Base-by-base conservation (phyloP, 176 grass and related monocot genomes). In the Ensete glaucum region DNA sequence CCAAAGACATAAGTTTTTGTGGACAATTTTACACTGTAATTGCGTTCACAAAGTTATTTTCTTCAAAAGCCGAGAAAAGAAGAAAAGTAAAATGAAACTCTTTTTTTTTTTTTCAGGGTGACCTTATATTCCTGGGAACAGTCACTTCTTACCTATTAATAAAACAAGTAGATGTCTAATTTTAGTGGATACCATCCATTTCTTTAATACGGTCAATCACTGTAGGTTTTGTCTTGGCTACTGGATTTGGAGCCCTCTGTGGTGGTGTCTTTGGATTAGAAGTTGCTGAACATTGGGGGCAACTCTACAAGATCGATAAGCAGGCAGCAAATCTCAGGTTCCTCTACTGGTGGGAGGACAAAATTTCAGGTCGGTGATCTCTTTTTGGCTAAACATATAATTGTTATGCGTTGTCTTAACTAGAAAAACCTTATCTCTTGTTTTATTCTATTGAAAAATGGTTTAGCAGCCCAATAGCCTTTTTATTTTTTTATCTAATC, bases 311-410 rank as follows among this genome's bases (percentile, higher is more conserved):
- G 84, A 86, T 86, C 77, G 91, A 99, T 83, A 99, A 88, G 86
- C 85, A 86, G 76, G 85, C 69, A 56, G 83, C 90, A 50, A 96
- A 92, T 84, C 90, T 96, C 22, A 87, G 93, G 56, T 99, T 99
- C 79, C 88, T 99, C 53, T 99, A 99, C 79, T 99, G 95, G 95
- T 99, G 95, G 95, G 95, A 99, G 83, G 90, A 99, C 78, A 99
- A 99, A 89, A 89, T 88, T 52, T 59, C 89, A 94, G 91, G 91
- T 99, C 1, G 67, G 79, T 79, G 59, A 51, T 77, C n/a, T 83
- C 43, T 13, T 73, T 22, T 19, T 77, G 21, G 1, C 25, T 52
- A 77, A 43, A 25, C 13, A 21, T 72, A 60, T n/a, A 60, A 19
- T 60, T 60, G 57, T 43, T 43, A 43, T 43, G 34, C 5, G 34